Conservation (phyloP, 2,329 filamentous ascomycete species). For the Parascedosporium putredinis region DNA sequence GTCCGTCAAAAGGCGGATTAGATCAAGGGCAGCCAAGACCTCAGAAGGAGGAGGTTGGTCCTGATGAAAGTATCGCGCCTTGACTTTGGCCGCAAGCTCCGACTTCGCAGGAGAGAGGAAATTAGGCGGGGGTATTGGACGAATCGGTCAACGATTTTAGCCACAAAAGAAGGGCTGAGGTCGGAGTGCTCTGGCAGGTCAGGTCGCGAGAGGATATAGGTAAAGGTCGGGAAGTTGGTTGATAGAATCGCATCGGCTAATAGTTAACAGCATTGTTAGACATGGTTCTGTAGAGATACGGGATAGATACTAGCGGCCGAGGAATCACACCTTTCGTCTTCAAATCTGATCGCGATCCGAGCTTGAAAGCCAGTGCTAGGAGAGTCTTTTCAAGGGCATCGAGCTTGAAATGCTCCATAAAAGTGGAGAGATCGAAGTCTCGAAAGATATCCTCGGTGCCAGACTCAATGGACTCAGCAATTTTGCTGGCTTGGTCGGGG, state of each 20-base stretch:
- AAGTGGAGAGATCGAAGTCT: conserved; percentile 91
- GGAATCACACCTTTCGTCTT: conserved; percentile 66
- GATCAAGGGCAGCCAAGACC: conserved; percentile 59
- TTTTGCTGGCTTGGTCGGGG: conserved; percentile 73
- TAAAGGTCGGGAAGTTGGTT: conserved; percentile 65
- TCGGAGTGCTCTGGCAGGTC: conserved; percentile 55
- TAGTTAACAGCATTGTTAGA: conserved; percentile 8
- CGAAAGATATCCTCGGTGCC: conserved; percentile 88
- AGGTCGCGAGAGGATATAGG: conserved; percentile 62
- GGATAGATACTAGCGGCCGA: too few species aligned
- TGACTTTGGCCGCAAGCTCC: conserved; percentile 56
- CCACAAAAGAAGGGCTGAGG: conserved; percentile 59
- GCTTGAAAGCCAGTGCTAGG: conserved; percentile 80
- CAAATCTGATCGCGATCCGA: conserved; percentile 67
- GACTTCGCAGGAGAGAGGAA: conserved; percentile 68
- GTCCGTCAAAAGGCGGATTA: conserved; percentile 55
- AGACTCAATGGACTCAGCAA: conserved; percentile 85
- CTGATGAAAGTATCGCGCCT: conserved; percentile 55
- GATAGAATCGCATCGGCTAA: conserved; percentile 83
- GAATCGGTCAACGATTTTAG: conserved; percentile 73
- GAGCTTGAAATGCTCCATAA: conserved; percentile 92
- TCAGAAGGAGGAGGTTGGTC: conserved; percentile 59
- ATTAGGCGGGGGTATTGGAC: conserved; percentile 74
- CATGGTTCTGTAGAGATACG: too few species aligned
- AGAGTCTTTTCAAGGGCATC: conserved; percentile 82